These are phyloP conservation scores for Massariosphaeria phaeospora DNA, from an alignment of 495 filamentous ascomycete species.

Conservation along the genomic window DNA sequence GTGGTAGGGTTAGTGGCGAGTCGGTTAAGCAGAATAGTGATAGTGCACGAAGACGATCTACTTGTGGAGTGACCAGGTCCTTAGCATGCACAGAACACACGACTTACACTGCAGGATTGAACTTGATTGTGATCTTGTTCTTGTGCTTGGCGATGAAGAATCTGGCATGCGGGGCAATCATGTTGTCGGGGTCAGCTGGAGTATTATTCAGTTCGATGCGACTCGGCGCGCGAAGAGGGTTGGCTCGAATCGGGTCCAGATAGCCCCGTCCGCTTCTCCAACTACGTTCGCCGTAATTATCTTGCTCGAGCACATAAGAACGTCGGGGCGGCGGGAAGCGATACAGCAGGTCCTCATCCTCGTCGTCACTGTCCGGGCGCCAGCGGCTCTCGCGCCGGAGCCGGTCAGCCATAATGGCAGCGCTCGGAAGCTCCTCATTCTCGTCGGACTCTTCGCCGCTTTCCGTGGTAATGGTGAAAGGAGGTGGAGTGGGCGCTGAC, in stretches of 20 bases:
- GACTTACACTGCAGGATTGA: slow-evolving; percentile 78
- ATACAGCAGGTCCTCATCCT: slow-evolving; percentile 20
- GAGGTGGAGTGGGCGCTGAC: slow-evolving; percentile 28
- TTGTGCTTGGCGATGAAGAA: slow-evolving; percentile 78
- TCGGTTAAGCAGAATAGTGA: no score
- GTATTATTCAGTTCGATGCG: slow-evolving; percentile 36
- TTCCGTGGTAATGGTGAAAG: slow-evolving; percentile 50
- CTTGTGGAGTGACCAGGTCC: no score
- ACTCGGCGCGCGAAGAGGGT: slow-evolving; percentile 21
- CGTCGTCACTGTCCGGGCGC: slow-evolving; percentile 34
- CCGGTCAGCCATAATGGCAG: slow-evolving; percentile 37
- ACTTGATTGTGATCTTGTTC: slow-evolving; percentile 79
- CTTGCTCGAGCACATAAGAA: not conserved
- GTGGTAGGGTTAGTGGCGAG: no score
- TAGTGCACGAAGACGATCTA: no score
- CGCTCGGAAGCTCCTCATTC: slow-evolving; percentile 39
- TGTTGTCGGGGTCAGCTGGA: slow-evolving; percentile 7
- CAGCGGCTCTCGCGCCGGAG: slow-evolving; percentile 33
- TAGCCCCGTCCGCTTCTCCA: not conserved
- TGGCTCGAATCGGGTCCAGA: slow-evolving; percentile 17
- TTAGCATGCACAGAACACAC: not conserved
- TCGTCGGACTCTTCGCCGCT: slow-evolving; percentile 48
- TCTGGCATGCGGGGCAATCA: slow-evolving; percentile 61
- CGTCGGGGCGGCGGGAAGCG: slow-evolving; percentile 6
- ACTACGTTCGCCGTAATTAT: not conserved